Evolutionary conservation across 1,139 yeast species (phyloP).

Genomic region (Suhomyces coccinellae): DNA sequence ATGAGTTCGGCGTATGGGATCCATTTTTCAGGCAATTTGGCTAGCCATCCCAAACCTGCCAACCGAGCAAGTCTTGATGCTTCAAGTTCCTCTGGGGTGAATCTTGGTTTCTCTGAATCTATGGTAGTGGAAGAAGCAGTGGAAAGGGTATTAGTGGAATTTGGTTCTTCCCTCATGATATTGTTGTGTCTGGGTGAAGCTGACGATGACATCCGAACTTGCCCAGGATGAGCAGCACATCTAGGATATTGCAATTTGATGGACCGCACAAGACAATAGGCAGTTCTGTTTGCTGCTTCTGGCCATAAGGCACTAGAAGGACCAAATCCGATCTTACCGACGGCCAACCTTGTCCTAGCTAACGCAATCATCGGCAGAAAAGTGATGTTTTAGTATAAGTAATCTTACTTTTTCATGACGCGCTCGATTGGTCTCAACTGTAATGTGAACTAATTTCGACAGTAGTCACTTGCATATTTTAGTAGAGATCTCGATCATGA

Average conservation of each 20-base stretch:
- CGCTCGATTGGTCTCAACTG: conserved; percentile 1
- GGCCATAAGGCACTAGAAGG: background rate
- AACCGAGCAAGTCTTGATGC: conserved; percentile 58
- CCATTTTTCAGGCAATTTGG: conserved; percentile 65
- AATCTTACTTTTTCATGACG: conserved; percentile 1
- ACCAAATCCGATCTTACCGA: background rate
- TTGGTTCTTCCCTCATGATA: too few species aligned
- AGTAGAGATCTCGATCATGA: too few species aligned
- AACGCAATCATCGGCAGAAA: background rate
- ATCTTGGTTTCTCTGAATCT: conserved; percentile 18
- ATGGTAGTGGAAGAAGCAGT: background rate
- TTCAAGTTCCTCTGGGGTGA: conserved; percentile 55
- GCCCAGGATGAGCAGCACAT: background rate
- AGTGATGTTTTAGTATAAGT: background rate
- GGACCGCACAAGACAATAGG: background rate
- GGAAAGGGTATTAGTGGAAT: background rate
- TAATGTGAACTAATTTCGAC: too few species aligned
- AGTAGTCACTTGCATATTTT: too few species aligned
- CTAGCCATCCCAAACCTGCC: conserved; percentile 60
- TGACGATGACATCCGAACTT: background rate
- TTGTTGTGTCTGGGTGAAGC: background rate
- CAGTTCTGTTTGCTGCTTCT: background rate
- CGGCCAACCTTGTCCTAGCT: background rate
- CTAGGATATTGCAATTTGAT: background rate
- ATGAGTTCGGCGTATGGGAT: conserved; percentile 90